Evolutionary conservation across 1,284 basidiomycete genomes (phyloP).

Genomic region (Volvariella surrecta): DNA sequence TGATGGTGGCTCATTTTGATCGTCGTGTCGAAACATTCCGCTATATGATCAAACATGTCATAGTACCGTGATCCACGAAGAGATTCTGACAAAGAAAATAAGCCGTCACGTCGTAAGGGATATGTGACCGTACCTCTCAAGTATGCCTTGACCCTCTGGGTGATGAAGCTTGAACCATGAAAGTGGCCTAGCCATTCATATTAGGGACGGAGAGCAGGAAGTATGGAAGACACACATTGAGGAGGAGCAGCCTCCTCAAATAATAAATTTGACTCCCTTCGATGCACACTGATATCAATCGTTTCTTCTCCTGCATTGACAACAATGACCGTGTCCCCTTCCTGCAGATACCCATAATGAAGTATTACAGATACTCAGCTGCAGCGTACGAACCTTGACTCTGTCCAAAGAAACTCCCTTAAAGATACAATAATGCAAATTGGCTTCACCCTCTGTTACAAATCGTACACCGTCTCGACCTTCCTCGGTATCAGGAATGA

Average conservation of each 20-base stretch:
- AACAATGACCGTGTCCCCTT: too few relatives aligned
- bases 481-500: conserved; percentile 19
- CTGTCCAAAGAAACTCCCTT: too few relatives aligned
- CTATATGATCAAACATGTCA: conserved; percentile 27
- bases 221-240: conserved; percentile 19
- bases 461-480: conserved; percentile 33
- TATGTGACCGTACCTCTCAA: too few relatives aligned
- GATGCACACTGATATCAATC: conserved; percentile 6
- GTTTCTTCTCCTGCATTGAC: conserved; percentile 5
- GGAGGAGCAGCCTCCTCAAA: conserved; percentile 20
- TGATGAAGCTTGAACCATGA: conserved; percentile 27
- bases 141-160: conserved; percentile 11
- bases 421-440: conserved; percentile 37
- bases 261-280: conserved; percentile 15
- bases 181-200: background rate
- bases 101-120: too few relatives aligned
- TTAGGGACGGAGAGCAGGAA: too few relatives aligned
- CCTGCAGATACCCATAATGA: too few relatives aligned
- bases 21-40: conserved; percentile 32
- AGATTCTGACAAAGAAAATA: background rate
- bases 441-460: conserved; percentile 45
- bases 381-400: too few relatives aligned
- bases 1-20: conserved; percentile 34
- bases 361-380: too few relatives aligned
- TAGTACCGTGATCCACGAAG: conserved; percentile 3